Conservation (phyloP, 768 basidiomycete genomes). For the Termitomyces titanicus region DNA sequence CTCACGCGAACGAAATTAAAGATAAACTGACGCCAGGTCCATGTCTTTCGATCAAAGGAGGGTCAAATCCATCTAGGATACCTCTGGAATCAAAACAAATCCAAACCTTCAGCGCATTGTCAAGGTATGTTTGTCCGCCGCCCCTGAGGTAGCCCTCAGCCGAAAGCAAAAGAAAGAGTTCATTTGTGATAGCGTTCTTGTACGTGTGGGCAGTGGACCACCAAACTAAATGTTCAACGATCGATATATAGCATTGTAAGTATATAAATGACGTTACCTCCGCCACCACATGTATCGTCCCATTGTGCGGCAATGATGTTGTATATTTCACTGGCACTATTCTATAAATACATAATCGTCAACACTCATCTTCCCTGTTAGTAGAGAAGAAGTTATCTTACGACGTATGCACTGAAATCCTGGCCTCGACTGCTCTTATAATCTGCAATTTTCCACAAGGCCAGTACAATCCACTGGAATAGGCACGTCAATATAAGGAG, state of each 20-base stretch:
- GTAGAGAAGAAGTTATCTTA: slow-evolving; percentile 11
- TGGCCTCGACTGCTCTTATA: slow-evolving; percentile 41
- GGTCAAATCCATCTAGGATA: neutral
- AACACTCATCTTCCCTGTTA: neutral
- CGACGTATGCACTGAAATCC: slow-evolving; percentile 25
- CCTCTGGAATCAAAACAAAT: neutral
- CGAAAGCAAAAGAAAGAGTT: slow-evolving; percentile 50
- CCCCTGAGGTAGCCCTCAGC: slow-evolving; percentile 43
- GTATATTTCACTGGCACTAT: slow-evolving; percentile 44
- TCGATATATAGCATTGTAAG: neutral
- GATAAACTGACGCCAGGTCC: slow-evolving; percentile 32
- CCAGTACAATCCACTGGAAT: slow-evolving; percentile 50
- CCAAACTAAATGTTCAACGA: slow-evolving; percentile 36
- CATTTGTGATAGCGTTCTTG: slow-evolving; percentile 62
- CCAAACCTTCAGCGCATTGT: slow-evolving; percentile 44
- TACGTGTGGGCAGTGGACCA: slow-evolving; percentile 53
- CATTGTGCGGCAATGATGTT: slow-evolving; percentile 48
- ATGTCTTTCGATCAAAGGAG: slow-evolving; percentile 20
- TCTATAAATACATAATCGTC: slow-evolving; percentile 25
- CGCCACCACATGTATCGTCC: slow-evolving; percentile 49
- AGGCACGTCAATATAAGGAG: neutral
- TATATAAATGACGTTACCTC: slow-evolving; percentile 29
- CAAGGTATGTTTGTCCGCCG: slow-evolving; percentile 35
- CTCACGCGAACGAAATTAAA: neutral
- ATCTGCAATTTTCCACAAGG: slow-evolving; percentile 56